Conservation (phyloP, 768 basidiomycete genomes). For the Austroboletus eburneus region DNA sequence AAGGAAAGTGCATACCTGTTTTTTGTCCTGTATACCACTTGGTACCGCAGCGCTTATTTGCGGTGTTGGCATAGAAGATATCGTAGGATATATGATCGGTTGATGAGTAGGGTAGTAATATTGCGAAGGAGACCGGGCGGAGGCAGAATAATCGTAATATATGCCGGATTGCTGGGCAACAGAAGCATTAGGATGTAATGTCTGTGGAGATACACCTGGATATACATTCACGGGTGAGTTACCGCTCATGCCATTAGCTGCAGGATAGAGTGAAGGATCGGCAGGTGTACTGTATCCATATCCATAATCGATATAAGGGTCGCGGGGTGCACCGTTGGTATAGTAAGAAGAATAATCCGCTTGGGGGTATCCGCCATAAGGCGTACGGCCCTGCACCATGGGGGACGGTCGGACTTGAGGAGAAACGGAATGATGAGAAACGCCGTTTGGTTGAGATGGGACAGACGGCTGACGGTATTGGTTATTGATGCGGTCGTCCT, state of each 20-base stretch:
- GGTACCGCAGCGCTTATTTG: constrained; percentile 42
- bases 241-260: constrained; percentile 42
- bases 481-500: constrained; percentile 43
- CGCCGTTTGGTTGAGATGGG: constrained; percentile 26
- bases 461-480: constrained; percentile 38
- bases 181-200: constrained; percentile 39
- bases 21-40: constrained; percentile 47
- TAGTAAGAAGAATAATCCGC: constrained; percentile 62
- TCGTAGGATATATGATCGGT: constrained; percentile 54
- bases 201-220: constrained; percentile 40
- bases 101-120: constrained; percentile 59
- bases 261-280: constrained; percentile 50
- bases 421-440: constrained; percentile 28
- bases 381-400: constrained; percentile 41
- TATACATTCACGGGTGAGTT: constrained; percentile 47
- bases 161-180: constrained; percentile 47
- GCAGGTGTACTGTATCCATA: constrained; percentile 50
- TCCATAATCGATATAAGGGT: constrained; percentile 51
- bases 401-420: constrained; percentile 42
- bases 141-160: constrained; percentile 56
- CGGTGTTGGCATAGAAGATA: constrained; percentile 51
- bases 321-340: constrained; percentile 44
- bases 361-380: constrained; percentile 49
- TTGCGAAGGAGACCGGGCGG: constrained; percentile 49
- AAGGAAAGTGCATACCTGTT: constrained; percentile 44